These are phyloP conservation scores for Rhodofomes roseus DNA, from an alignment of 1,284 basidiomycete species.

Conservation along the genomic window DNA sequence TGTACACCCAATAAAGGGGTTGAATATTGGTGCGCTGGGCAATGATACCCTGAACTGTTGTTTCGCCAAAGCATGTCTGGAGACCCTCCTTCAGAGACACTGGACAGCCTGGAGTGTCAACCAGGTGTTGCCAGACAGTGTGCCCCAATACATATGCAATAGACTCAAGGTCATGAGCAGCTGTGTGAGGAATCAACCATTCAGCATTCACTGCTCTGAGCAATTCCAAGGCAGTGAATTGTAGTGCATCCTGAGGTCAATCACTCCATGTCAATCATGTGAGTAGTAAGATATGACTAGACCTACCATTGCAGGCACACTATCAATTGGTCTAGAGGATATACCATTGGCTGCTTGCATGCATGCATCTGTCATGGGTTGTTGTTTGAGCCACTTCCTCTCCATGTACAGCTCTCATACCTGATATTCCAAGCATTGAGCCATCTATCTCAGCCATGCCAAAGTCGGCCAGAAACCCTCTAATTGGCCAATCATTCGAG, in stretches of 20 bases:
- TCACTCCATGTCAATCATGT: too few relatives aligned
- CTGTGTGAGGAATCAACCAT: background rate
- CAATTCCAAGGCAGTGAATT: background rate
- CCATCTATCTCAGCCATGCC: background rate
- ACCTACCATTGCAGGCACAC: background rate
- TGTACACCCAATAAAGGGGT: background rate
- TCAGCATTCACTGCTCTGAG: background rate
- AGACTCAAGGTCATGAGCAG: background rate
- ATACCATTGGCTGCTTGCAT: too few relatives aligned
- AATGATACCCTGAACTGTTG: background rate
- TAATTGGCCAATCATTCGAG: too few relatives aligned
- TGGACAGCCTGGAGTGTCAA: background rate
- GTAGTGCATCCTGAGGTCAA: background rate
- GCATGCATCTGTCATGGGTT: too few relatives aligned
- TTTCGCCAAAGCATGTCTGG: background rate
- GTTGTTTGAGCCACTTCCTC: too few relatives aligned
- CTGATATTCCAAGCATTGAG: too few relatives aligned
- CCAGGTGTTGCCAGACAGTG: background rate
- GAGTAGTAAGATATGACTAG: background rate
- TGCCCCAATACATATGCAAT: background rate
- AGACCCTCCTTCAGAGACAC: background rate
- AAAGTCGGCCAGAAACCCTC: constrained; percentile 1
- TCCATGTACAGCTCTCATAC: too few relatives aligned
- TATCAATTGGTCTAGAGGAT: too few relatives aligned
- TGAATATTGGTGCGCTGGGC: background rate